Base-by-base conservation (phyloP, 805 yeast species). In the Teunomyces pallodes region DNA sequence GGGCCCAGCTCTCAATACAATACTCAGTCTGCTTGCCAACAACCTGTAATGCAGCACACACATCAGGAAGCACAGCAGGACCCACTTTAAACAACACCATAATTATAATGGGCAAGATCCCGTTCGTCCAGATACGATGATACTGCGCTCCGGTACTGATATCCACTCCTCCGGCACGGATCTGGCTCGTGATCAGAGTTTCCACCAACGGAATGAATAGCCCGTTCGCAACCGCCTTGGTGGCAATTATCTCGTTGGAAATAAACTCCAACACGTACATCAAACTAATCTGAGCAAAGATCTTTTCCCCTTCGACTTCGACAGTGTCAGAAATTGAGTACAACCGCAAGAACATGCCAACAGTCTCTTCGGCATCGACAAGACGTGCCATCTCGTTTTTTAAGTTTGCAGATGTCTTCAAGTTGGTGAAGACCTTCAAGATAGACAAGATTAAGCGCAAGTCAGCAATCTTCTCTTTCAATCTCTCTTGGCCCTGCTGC, bases 61-160 rank as follows among this genome's bases (percentile, higher is more conserved):
- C 67, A 48, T 89, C 94, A 2, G 89, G 83, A 1, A 85, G 54
- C 2, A 86, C 71, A 38, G 80, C 74, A 1, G 76, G 76, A 0
- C 92, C 92, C 49, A 90, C 80, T 43, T 76, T 78, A 26, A 83
- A 74, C 35, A 89, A 60, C 12, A 88, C 65, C 1, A 80, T 70
- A 43, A 88, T 67, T 16, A 86, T 68, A 4, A 88, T 79, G 0
- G 94, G 83, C 28, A 91, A 70, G 13, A 91, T 66, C 1, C 96
- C 96, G 57, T 84, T 82, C n/a, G 82, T 78, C 97, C 97, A 91
- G n/a, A 87, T 70, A 45, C 79, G 76, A 62, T 90, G 92, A 49
- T 87, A 66, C 42, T 79, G 77, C 0, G 87, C 77, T 3, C 80
- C 64, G 0, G 66, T 58, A 33, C 73, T 74, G 2, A 87, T 77